Conservation (phyloP, 352 stramenopile genomes). For the Globisporangium nagaii region DNA sequence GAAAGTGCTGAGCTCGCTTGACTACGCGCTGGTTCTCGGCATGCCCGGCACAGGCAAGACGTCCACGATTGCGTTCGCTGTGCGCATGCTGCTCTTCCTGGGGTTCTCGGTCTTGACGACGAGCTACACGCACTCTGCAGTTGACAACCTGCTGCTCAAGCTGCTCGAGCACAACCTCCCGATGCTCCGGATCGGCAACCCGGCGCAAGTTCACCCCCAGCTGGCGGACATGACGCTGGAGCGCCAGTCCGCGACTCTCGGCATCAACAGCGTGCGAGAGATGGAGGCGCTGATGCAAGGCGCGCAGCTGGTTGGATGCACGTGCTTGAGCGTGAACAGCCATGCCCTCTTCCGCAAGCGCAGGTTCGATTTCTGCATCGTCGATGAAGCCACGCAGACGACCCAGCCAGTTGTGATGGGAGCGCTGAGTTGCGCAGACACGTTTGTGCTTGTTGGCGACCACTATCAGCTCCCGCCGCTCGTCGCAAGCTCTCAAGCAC, state of each 20-base stretch:
- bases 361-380: slow-evolving; percentile 97
- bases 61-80: slow-evolving; percentile 93
- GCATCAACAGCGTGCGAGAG: slow-evolving; percentile 27
- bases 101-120: slow-evolving; percentile 95
- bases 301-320: slow-evolving; percentile 64
- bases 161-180: slow-evolving; percentile 58
- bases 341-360: slow-evolving; percentile 77
- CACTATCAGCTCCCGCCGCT: slow-evolving; percentile 98
- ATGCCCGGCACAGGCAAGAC: slow-evolving; percentile 97
- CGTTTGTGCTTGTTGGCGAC: slow-evolving; percentile 97
- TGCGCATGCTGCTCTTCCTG: slow-evolving; percentile 87
- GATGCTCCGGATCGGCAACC: slow-evolving; percentile 74
- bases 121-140: slow-evolving; percentile 96
- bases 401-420: slow-evolving; percentile 93
- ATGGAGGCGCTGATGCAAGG: slow-evolving; percentile 48
- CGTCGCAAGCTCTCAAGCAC: slow-evolving; percentile 86
- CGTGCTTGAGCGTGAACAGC: slow-evolving; percentile 69
- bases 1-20: slow-evolving; percentile 83
- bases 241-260: slow-evolving; percentile 20
- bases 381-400: slow-evolving; percentile 99
- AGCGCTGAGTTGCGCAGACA: slow-evolving; percentile 89
- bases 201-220: slow-evolving; percentile 61
- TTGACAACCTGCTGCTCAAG: slow-evolving; percentile 97
- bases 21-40: slow-evolving; percentile 94
- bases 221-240: slow-evolving; percentile 58